Base-by-base conservation (phyloP, 805 yeast genomes). In the Candida dajiaensis region DNA sequence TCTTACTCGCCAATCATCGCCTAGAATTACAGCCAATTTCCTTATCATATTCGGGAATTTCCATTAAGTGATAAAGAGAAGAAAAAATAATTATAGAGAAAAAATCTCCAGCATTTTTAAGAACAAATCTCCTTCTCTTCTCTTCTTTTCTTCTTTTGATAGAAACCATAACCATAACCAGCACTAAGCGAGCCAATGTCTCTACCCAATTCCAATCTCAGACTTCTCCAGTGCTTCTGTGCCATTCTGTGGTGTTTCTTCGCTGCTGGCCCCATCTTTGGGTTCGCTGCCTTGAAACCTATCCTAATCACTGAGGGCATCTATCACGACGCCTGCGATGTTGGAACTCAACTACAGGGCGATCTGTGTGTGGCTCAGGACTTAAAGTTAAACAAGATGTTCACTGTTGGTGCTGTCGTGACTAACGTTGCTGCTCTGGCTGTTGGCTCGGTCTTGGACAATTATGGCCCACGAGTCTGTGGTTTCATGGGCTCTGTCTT, bases 241-340 rank as follows among this genome's bases (percentile, higher is more conserved):
- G 90, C 97, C 25, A 77, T 88, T 16, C 46, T 73, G 0, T 90
- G 96, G 96, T 92, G 97, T 67, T 68, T 90, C 13, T 71, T 88
- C 35, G 89, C 96, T 0, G 97, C 96, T 0, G 98, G 97, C 6
- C 89, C 95, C 1, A 82, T 90, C 13, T 90, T 90, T 72, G 98
- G 98, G 4, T 90, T 90, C 69, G 97, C 97, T 21, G 97, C 98
- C 3, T 69, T 90, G 45, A 92, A 92, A 61, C 95, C 95, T 6
- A 78, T 90, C 11, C 67, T 92, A 39, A 75, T 89, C 18, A 63
- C 72, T 10, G 90, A 92, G 60, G 89, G 92, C 4, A 83, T 90
- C 4, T 92, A 90, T 58, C 64, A 73, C 21, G 77, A 81, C 2
- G 59, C 70, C 8, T 90, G 97, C 61, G 61, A 69, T 3, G 59